Evolutionary conservation across 2,329 filamentous ascomycete species (phyloP).

Genomic region (Herpomyces periplanetae): DNA sequence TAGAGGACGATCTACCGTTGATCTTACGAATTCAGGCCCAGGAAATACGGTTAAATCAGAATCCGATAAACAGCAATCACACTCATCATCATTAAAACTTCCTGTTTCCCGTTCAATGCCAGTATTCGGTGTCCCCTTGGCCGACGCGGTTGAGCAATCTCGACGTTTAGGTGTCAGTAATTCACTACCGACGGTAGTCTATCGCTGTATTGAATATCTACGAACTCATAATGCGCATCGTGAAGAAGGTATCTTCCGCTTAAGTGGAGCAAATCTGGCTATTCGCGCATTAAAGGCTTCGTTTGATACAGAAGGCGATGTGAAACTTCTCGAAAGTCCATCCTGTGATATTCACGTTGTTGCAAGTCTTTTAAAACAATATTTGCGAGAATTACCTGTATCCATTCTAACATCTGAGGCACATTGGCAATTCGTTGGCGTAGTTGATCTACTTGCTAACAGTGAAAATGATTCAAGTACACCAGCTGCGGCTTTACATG

Average conservation of each 20-base stretch:
- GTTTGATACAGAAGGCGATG: slow-evolving; percentile 69
- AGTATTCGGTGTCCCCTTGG: slow-evolving; percentile 49
- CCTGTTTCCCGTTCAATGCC: no score
- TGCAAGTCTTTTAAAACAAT: slow-evolving; percentile 67
- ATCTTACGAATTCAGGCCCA: slow-evolving; percentile 20
- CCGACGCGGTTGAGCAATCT: slow-evolving; percentile 49
- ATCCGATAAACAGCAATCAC: no score
- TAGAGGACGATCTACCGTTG: slow-evolving; percentile 8
- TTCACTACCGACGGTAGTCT: slow-evolving; percentile 60
- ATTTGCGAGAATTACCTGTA: slow-evolving; percentile 57
- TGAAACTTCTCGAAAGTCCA: slow-evolving; percentile 48
- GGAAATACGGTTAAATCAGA: slow-evolving; percentile 4
- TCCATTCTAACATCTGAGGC: slow-evolving; percentile 69
- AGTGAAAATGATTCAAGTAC: slow-evolving; percentile 18
- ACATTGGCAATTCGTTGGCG: slow-evolving; percentile 49
- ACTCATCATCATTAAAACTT: no score
- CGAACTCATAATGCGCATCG: slow-evolving; percentile 35
- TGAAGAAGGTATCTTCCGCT: slow-evolving; percentile 81
- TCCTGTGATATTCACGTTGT: slow-evolving; percentile 90
- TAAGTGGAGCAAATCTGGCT: slow-evolving; percentile 82
- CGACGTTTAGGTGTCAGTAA: slow-evolving; percentile 29
- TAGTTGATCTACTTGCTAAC: slow-evolving; percentile 19
- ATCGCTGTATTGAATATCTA: slow-evolving; percentile 74
- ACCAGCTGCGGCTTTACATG: slow-evolving; percentile 34
- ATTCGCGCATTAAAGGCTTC: slow-evolving; percentile 66